These are phyloP conservation scores for Fusarium musae DNA, from an alignment of 2,329 filamentous ascomycete genomes.

Conservation along the genomic window DNA sequence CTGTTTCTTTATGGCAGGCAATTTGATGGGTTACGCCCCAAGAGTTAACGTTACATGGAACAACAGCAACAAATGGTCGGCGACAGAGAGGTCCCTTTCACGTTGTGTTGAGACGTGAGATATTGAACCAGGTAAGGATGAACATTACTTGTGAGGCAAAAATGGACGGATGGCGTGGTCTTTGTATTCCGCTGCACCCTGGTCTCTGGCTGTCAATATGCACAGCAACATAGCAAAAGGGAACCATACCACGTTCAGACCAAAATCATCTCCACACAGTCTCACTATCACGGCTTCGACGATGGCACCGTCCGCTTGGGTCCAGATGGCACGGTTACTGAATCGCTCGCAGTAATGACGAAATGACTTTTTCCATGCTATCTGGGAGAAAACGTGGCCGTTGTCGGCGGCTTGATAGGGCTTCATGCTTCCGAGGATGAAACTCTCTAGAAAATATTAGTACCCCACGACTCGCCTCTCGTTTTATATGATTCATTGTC, in stretches of 20 bases:
- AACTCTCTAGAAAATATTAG: conserved; percentile 29
- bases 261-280: conserved; percentile 29
- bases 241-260: conserved; percentile 24
- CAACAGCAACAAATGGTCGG: conserved; percentile 17
- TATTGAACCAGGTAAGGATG: conserved; percentile 35
- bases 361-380: conserved; percentile 17
- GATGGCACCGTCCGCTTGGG: conserved; percentile 33
- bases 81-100: conserved; percentile 23
- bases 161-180: conserved; percentile 34
- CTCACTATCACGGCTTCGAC: conserved; percentile 16
- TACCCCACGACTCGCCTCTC: conserved; percentile 22
- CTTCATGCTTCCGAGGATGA: conserved; percentile 6
- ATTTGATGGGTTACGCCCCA: conserved; percentile 16
- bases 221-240: conserved; percentile 28
- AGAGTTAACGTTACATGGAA: conserved; percentile 47
- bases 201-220: conserved; percentile 28
- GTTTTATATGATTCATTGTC: conserved; percentile 16
- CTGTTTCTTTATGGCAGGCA: conserved; percentile 35
- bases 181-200: conserved; percentile 33
- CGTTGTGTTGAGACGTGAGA: conserved; percentile 32
- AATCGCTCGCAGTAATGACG: conserved; percentile 23
- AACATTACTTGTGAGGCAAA: conserved; percentile 19
- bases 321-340: conserved; percentile 23
- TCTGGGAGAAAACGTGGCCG: conserved; percentile 37
- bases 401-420: conserved; percentile 33